Evolutionary conservation across 1,284 basidiomycete species (phyloP).

Genomic region (Cutaneotrichosporon cyanovorans): DNA sequence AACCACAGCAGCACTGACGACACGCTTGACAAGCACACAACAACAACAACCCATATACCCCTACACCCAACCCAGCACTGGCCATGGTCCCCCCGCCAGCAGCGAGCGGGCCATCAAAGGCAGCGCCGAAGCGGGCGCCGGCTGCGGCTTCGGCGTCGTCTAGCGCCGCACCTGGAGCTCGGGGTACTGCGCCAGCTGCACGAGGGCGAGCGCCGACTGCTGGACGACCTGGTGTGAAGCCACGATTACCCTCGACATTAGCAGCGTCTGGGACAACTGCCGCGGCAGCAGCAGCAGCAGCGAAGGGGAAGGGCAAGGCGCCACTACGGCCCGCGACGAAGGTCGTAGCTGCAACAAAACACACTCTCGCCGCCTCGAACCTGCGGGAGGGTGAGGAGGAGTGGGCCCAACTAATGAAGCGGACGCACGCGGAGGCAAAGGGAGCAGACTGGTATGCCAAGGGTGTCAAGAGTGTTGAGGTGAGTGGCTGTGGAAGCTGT

Average conservation of each 20-base stretch:
- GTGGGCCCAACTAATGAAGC: constrained; percentile 43
- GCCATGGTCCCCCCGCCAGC: constrained; percentile 2
- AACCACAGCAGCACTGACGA: background rate
- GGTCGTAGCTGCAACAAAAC: background rate
- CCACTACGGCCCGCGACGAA: constrained; percentile 11
- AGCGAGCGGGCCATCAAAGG: constrained; percentile 3
- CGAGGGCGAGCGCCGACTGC: constrained; percentile 1
- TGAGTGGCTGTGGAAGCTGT: constrained; percentile 20
- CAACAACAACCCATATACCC: background rate
- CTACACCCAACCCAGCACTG: too few relatives aligned
- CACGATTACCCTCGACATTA: background rate
- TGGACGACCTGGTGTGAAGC: background rate
- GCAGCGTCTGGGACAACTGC: constrained; percentile 12
- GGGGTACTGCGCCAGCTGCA: constrained; percentile 2
- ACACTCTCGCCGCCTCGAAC: constrained; percentile 7
- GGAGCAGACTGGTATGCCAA: constrained; percentile 43
- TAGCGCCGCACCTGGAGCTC: background rate
- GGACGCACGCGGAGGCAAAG: constrained; percentile 26
- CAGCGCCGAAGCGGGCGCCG: background rate
- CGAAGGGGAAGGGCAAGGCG: constrained; percentile 22
- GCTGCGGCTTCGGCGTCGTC: background rate
- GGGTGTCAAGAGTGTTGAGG: constrained; percentile 51
- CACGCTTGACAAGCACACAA: background rate
- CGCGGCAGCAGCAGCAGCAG: constrained; percentile 3
- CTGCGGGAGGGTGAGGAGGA: constrained; percentile 34